These are phyloP conservation scores for Triticum monococcum DNA, from an alignment of 176 grass and related monocot genomes.

Conservation along the genomic window DNA sequence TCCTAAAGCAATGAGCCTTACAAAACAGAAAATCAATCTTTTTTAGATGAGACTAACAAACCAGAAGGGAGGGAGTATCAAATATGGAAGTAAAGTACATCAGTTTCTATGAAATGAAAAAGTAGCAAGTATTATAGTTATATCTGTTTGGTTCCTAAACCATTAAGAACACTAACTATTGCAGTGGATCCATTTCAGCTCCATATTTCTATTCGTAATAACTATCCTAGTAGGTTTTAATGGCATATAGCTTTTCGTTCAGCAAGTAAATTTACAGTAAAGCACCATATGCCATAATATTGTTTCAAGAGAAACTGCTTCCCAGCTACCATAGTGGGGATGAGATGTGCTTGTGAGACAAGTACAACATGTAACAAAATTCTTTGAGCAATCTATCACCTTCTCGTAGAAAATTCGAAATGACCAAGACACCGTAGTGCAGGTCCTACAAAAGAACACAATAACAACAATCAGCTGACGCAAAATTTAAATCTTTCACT, in stretches of 20 bases:
- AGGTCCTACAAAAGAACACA: conserved; percentile 74
- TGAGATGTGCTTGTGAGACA: neutral
- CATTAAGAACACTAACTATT: conserved; percentile 6
- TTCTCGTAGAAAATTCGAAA: conserved; percentile 99
- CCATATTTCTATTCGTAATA: conserved; percentile 10
- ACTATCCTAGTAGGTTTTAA: neutral
- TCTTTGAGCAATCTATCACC: conserved; percentile 42
- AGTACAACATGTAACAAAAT: neutral
- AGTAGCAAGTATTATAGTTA: neutral
- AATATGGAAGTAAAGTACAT: neutral
- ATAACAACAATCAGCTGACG: conserved; percentile 9
- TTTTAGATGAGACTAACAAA: too few relatives aligned
- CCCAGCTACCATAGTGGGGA: neutral
- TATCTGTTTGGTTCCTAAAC: conserved; percentile 10
- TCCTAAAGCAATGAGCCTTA: neutral
- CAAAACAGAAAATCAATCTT: neutral
- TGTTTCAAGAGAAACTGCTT: conserved; percentile 6
- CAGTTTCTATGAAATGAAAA: conserved; percentile 18
- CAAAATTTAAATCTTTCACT: neutral
- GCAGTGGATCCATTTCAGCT: conserved; percentile 1
- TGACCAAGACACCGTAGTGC: conserved; percentile 98
- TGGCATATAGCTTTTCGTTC: neutral
- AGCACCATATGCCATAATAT: conserved; percentile 9
- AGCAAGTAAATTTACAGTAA: conserved; percentile 8
- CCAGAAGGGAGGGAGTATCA: neutral